These are phyloP conservation scores for Saxispiralis lemnorum DNA, from an alignment of 495 filamentous ascomycete genomes.

Conservation along the genomic window DNA sequence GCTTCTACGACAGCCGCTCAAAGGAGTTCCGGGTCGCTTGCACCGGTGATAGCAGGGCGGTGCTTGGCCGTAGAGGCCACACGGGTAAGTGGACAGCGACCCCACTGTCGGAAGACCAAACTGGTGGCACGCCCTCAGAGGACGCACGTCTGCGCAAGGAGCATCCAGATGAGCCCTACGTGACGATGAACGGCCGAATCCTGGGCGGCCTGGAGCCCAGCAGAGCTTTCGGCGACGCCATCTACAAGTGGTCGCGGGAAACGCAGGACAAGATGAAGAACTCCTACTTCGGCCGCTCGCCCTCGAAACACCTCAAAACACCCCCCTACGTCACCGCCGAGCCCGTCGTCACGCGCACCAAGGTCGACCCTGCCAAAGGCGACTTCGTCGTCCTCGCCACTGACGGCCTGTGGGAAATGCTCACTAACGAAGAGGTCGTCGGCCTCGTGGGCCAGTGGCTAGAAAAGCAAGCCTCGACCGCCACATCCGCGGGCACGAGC, in stretches of 20 bases:
- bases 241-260: conserved; percentile 87
- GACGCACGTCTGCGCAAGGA: conserved; percentile 60
- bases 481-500: conserved; percentile 13
- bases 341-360: conserved; percentile 85
- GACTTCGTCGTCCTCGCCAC: conserved; percentile 96
- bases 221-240: conserved; percentile 86
- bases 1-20: conserved; percentile 78
- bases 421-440: conserved; percentile 95
- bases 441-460: conserved; percentile 94
- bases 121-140: conserved; percentile 69
- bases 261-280: conserved; percentile 61
- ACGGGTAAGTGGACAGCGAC: conserved; percentile 89
- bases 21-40: conserved; percentile 79
- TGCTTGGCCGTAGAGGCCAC: conserved; percentile 60
- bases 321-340: conserved; percentile 97
- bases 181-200: conserved; percentile 72
- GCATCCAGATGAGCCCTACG: conserved; percentile 74
- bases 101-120: conserved; percentile 79
- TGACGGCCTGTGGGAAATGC: conserved; percentile 97
- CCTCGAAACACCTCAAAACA: conserved; percentile 56
- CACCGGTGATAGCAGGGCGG: conserved; percentile 84
- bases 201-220: conserved; percentile 82
- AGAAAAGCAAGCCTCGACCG: conserved; percentile 35
- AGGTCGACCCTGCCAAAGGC: conserved; percentile 73
- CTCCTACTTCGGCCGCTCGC: conserved; percentile 69